These are phyloP conservation scores for Aspergillus affinis DNA, from an alignment of 495 filamentous ascomycete genomes.

Conservation along the genomic window DNA sequence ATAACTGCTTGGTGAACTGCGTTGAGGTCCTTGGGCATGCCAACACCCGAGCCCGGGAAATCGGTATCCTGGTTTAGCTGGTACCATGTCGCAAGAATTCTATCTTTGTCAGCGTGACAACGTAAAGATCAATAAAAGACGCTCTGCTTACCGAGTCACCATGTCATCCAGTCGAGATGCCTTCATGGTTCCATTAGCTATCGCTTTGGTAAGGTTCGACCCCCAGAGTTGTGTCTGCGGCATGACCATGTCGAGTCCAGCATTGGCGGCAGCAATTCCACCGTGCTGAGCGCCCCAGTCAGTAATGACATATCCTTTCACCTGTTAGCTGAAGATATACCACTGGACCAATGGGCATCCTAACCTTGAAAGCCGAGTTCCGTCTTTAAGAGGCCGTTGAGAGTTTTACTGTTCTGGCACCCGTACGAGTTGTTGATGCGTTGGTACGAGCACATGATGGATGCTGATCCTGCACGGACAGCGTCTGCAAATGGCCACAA, in stretches of 20 bases:
- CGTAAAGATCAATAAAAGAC: constrained; percentile 35
- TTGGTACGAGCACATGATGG: constrained; percentile 62
- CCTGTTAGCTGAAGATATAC: constrained; percentile 56
- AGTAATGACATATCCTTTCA: constrained; percentile 50
- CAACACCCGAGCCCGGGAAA: constrained; percentile 53
- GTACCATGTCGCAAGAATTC: constrained; percentile 84
- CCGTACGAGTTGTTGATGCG: constrained; percentile 65
- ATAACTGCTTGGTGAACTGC: constrained; percentile 65
- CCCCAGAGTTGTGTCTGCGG: constrained; percentile 48
- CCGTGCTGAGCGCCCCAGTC: constrained; percentile 63
- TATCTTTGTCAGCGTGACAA: constrained; percentile 66
- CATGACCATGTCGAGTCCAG: constrained; percentile 63
- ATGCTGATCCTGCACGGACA: constrained; percentile 49
- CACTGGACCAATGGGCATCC: not conserved
- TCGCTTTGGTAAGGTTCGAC: constrained; percentile 50
- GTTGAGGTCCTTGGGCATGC: constrained; percentile 60
- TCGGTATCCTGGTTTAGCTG: constrained; percentile 71
- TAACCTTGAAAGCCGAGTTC: constrained; percentile 57
- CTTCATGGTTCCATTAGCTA: constrained; percentile 49
- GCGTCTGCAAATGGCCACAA: constrained; percentile 63
- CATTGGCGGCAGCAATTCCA: constrained; percentile 51
- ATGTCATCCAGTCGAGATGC: constrained; percentile 54
- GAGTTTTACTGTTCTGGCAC: constrained; percentile 61
- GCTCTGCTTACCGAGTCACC: constrained; percentile 52
- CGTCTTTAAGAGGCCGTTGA: constrained; percentile 58